These are phyloP conservation scores for Vigna reflexopilosa DNA, from an alignment of 306 rosid genomes.

Conservation along the genomic window DNA sequence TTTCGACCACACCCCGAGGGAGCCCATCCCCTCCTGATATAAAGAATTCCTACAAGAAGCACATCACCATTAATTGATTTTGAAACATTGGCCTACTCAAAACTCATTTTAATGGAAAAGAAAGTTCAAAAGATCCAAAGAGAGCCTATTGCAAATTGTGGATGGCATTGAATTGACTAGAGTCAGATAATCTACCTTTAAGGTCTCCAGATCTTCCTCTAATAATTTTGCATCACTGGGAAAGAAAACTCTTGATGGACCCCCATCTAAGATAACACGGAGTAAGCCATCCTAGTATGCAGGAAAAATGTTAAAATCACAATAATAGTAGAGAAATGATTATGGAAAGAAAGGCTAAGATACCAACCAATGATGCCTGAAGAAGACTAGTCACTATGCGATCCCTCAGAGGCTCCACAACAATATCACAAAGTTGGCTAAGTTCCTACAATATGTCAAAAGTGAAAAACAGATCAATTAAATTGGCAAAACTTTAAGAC, in stretches of 20 bases:
- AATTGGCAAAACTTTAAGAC: constrained; percentile 5
- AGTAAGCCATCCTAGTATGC: constrained; percentile 86
- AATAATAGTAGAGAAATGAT: constrained; percentile 29
- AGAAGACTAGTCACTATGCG: constrained; percentile 97
- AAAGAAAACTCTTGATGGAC: constrained; percentile 77
- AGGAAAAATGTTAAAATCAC: constrained; percentile 38
- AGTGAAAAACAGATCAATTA: constrained; percentile 36
- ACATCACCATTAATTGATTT: neutral
- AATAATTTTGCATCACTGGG: constrained; percentile 76
- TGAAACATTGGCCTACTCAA: constrained; percentile 14
- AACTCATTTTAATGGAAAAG: neutral
- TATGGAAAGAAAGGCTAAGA: constrained; percentile 32
- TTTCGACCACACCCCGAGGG: constrained; percentile 97
- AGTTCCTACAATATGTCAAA: constrained; percentile 72
- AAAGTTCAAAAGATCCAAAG: constrained; percentile 13
- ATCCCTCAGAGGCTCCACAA: constrained; percentile 97
- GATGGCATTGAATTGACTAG: constrained; percentile 32
- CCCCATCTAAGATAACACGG: constrained; percentile 93
- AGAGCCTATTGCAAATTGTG: constrained; percentile 29
- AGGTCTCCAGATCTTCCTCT: constrained; percentile 90
- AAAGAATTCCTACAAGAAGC: constrained; percentile 76
- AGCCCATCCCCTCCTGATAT: constrained; percentile 99
- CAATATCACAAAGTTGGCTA: constrained; percentile 81
- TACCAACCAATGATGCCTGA: constrained; percentile 90
- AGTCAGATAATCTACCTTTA: constrained; percentile 66